A percentile compares a stretch with the other conserved stretches of the same genome.
phyloP scores from a whole-genome alignment of 2,329 filamentous ascomycete genomes.

The Trichoderma sp. region DNA sequence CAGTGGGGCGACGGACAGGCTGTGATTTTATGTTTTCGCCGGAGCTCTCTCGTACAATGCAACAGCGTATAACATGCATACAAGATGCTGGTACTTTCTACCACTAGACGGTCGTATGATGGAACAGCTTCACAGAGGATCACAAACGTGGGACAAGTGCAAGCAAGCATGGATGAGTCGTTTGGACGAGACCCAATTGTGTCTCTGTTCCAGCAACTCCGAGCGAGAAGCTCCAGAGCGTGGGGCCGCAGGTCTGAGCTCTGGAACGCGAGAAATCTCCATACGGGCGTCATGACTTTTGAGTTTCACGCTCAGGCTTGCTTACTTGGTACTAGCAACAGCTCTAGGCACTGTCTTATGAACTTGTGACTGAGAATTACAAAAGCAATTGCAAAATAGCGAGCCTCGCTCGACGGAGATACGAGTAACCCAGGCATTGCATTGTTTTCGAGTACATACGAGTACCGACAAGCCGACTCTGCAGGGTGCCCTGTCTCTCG shows the following conservation, averaged over 20 bases:
- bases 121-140: neutral
- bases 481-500: neutral
- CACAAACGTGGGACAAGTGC: neutral
- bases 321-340: neutral
- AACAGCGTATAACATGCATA: neutral
- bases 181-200: neutral
- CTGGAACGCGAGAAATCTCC: constrained; percentile 12
- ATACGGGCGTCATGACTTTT: neutral
- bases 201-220: neutral
- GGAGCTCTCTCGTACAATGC: neutral
- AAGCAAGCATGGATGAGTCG: neutral
- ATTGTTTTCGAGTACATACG: neutral
- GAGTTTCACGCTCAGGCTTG: neutral
- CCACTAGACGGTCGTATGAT: neutral
- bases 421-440: neutral
- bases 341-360: neutral
- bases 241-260: constrained; percentile 1
- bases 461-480: neutral
- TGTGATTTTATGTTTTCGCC: neutral
- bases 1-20: neutral
- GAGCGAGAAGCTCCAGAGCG: constrained; percentile 2
- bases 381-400: neutral
- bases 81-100: neutral
- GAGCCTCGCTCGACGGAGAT: neutral
- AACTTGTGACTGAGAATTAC: constrained; percentile 5